Percentiles rank a stretch among this genome's conserved stretches.
Evolutionary conservation across 176 grass and related monocot species (phyloP).

Genomic region (Lolium perenne): DNA sequence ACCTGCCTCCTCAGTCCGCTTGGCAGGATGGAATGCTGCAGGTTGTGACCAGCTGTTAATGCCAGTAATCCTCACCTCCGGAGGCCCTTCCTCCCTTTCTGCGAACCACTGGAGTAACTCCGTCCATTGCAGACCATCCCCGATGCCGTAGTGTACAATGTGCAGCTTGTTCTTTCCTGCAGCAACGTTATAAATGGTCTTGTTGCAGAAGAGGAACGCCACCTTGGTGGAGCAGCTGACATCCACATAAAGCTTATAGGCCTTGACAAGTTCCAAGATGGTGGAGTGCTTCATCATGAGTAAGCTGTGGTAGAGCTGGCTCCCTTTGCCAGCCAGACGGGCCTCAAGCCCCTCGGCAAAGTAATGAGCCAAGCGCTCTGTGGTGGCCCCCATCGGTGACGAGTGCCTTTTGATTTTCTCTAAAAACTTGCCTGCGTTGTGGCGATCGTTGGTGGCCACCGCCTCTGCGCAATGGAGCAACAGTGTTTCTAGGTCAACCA

Average conservation of each 20-base stretch:
- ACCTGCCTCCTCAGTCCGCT: constrained; percentile 47
- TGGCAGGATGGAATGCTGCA: constrained; percentile 39
- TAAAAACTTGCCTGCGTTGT: constrained; percentile 38
- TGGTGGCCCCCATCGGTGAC: constrained; percentile 41
- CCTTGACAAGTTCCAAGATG: constrained; percentile 33
- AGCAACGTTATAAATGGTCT: constrained; percentile 42
- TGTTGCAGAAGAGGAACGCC: constrained; percentile 37
- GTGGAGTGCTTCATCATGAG: constrained; percentile 42
- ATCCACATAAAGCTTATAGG: constrained; percentile 54
- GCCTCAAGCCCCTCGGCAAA: constrained; percentile 57
- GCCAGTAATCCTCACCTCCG: constrained; percentile 48
- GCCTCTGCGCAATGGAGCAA: constrained; percentile 56
- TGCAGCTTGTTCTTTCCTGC: constrained; percentile 38
- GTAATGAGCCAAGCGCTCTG: constrained; percentile 56
- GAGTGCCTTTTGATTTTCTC: constrained; percentile 44
- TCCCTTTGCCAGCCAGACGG: constrained; percentile 44
- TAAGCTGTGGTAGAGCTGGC: constrained; percentile 38
- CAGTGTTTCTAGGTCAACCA: constrained; percentile 49
- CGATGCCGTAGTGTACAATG: constrained; percentile 46
- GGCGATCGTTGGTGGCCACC: constrained; percentile 19
- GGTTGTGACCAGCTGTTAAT: constrained; percentile 43
- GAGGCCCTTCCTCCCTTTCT: constrained; percentile 25
- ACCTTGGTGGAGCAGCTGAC: constrained; percentile 47
- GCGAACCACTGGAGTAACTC: constrained; percentile 38
- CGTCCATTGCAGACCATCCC: constrained; percentile 53